Evolutionary conservation across 164 flowering plant genomes (phyloP), one percentile per base, ranked within the genome.

Genomic region (Berberis thunbergii): DNA sequence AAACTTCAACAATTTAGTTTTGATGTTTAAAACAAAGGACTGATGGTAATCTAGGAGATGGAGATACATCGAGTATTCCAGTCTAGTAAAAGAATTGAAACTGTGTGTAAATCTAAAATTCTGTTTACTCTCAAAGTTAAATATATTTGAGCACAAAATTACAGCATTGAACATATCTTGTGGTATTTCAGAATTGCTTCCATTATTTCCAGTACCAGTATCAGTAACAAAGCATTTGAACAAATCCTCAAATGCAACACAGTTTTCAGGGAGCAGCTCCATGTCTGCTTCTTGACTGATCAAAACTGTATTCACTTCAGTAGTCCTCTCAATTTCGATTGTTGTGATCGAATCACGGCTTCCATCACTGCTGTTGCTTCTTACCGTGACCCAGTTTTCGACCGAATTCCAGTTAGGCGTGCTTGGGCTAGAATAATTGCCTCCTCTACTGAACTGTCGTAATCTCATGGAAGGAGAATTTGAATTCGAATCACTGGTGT

Each of bases 321-420:
- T 48, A 48, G 50, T 48, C 50, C 0, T 39, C 2, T 38, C 13
- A 26, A 26, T 26, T 26, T 26, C 26, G 26, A 1, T 58, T 26
- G 61, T 12, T 41, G 11, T 9, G 9, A 40, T 5, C 12, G 43
- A 61, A 46, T 50, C 44, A 42, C 41, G 49, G 13, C 13, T 45
- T 11, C 55, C 55, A 7, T 46, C 64, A 4, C 40, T 4, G 38
- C 48, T 46, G 8, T 59, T 68, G 10, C 74, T 56, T 65, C 87
- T 75, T 6, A 84, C 57, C 3, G 70, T 74, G 57, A 78, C 45
- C 84, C 86, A 84, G 52, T 64, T 59, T 41, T 76, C 82, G 7
- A 69, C 76, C 70, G 53, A 60, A 8, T 54, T 48, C 89, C 89
- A 85, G 42, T 67, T 69, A 49, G 82, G 78, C 6, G 10, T 66